phyloP scores from a whole-genome alignment of 768 basidiomycete species.

The Lentinula detonsa region DNA sequence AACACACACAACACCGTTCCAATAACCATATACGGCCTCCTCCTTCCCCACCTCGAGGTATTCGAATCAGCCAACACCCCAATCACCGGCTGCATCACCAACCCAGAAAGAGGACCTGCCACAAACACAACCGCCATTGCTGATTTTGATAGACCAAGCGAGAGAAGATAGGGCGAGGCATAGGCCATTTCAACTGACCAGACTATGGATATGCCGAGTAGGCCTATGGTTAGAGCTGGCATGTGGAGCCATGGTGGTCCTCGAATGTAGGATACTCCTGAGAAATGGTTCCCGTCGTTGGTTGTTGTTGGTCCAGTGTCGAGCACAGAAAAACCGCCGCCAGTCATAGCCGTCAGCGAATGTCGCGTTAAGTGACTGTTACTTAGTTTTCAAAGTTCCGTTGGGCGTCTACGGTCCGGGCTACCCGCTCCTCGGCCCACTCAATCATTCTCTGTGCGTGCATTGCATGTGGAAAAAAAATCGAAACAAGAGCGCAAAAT shows the following conservation, averaged over 20 bases:
- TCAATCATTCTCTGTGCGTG: too few species aligned
- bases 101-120: constrained; percentile 85
- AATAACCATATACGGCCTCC: constrained; percentile 79
- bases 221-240: constrained; percentile 68
- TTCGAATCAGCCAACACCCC: constrained; percentile 83
- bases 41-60: constrained; percentile 75
- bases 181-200: constrained; percentile 97
- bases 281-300: neutral
- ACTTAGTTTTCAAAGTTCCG: too few species aligned
- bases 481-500: too few species aligned
- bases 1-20: constrained; percentile 60
- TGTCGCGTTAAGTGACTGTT: too few species aligned
- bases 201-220: constrained; percentile 82
- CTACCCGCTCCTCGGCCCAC: too few species aligned
- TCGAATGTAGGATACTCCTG: constrained; percentile 38
- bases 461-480: too few species aligned
- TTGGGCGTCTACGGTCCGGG: too few species aligned
- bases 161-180: constrained; percentile 82
- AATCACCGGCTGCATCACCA: constrained; percentile 88
- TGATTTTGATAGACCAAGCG: constrained; percentile 82
- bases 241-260: constrained; percentile 66
- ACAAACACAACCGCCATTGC: constrained; percentile 88
- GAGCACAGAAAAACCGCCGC: constrained; percentile 3
- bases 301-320: neutral
- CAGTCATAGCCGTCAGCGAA: neutral